A percentile compares a stretch with the other conserved stretches of the same genome.
phyloP scores from a whole-genome alignment of 2,329 filamentous ascomycete species.

The Hypomyces rosellus region DNA sequence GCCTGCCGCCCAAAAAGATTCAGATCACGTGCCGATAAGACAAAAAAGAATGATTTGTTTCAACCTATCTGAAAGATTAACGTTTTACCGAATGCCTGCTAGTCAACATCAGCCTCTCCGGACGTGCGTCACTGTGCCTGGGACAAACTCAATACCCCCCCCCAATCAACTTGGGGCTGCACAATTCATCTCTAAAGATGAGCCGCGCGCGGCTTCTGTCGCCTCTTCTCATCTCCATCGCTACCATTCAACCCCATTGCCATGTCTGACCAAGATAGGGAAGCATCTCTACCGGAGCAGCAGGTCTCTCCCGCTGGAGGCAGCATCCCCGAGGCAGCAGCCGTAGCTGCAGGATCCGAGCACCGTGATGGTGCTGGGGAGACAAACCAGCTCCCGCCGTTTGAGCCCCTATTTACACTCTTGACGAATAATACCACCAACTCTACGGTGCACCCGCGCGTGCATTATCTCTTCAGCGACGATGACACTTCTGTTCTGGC shows the following conservation, averaged over 20 bases:
- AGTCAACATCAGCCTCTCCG: too few species aligned
- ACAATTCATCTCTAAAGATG: constrained; percentile 2
- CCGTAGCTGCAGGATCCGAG: constrained; percentile 12
- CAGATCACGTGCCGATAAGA: too few species aligned
- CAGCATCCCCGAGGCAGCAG: neutral
- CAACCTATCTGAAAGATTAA: too few species aligned
- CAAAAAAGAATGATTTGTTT: too few species aligned
- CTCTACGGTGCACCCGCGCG: constrained; percentile 73
- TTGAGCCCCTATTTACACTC: constrained; percentile 79
- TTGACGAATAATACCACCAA: constrained; percentile 69
- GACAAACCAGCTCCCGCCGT: constrained; percentile 34
- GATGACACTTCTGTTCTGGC: constrained; percentile 77
- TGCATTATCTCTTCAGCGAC: constrained; percentile 91
- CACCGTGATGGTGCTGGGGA: constrained; percentile 9
- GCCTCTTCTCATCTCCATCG: constrained; percentile 3
- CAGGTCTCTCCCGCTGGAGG: neutral
- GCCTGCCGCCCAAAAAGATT: too few species aligned
- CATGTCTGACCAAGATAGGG: constrained; percentile 12
- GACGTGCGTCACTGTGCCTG: too few species aligned
- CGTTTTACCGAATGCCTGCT: too few species aligned
- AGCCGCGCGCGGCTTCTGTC: constrained; percentile 5
- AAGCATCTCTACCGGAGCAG: constrained; percentile 3
- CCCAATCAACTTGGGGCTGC: too few species aligned
- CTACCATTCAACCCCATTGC: constrained; percentile 5
- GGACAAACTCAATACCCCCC: too few species aligned